A percentile compares a stretch with the other conserved stretches of the same genome.
Evolutionary conservation across 306 rosid species (phyloP).

Genomic region (Corylus avellana): DNA sequence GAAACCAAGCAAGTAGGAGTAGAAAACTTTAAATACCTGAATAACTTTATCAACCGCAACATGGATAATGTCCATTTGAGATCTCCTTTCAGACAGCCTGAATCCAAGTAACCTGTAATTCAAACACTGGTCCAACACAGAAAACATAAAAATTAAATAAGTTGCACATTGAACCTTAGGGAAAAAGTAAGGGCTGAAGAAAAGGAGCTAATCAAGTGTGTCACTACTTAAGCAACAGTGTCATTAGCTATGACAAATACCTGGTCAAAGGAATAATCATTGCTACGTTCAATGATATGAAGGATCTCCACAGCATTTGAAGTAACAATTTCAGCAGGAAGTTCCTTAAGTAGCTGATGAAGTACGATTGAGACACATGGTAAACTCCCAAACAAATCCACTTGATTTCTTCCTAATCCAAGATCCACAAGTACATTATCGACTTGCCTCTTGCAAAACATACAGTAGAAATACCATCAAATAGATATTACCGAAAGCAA

Average conservation of each 20-base stretch:
- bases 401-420: conserved; percentile 63
- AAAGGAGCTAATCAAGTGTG: conserved; percentile 17
- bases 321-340: conserved; percentile 67
- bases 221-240: conserved; percentile 16
- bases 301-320: conserved; percentile 60
- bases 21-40: conserved; percentile 53
- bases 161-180: conserved; percentile 21
- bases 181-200: conserved; percentile 14
- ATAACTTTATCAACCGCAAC: conserved; percentile 62
- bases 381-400: conserved; percentile 45
- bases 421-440: conserved; percentile 60
- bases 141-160: conserved; percentile 20
- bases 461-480: conserved; percentile 16
- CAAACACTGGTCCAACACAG: conserved; percentile 58
- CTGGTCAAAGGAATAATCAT: conserved; percentile 75
- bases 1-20: conserved; percentile 19
- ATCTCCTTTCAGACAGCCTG: conserved; percentile 72
- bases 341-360: conserved; percentile 88
- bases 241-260: conserved; percentile 40
- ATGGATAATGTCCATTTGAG: conserved; percentile 41
- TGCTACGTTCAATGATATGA: conserved; percentile 67
- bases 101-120: conserved; percentile 93
- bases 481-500: conserved; percentile 9
- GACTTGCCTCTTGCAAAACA: conserved; percentile 49
- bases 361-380: conserved; percentile 71